Conservation (phyloP, 148 eudicot species). For the Amaranthus hypochondriacus region DNA sequence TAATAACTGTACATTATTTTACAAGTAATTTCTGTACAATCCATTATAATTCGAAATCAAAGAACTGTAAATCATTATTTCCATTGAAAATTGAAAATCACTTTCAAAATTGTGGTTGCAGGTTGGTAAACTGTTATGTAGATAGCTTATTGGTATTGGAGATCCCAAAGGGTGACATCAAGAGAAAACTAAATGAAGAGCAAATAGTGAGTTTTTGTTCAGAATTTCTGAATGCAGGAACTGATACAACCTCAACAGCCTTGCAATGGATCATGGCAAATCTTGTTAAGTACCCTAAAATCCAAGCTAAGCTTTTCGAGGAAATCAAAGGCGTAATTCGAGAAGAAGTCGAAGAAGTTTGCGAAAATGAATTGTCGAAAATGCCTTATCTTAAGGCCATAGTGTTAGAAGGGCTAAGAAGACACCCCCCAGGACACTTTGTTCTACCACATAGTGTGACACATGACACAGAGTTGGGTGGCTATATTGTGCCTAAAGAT, state of each 20-base stretch:
- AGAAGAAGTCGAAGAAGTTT: constrained; percentile 6
- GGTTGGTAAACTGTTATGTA: constrained; percentile 39
- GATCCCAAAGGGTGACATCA: constrained; percentile 37
- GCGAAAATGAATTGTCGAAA: constrained; percentile 45
- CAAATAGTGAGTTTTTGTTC: constrained; percentile 21
- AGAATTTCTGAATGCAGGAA: constrained; percentile 60
- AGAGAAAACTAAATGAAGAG: constrained; percentile 30
- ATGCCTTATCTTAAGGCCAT: constrained; percentile 60
- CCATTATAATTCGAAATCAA: too few relatives aligned
- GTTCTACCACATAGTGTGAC: constrained; percentile 50
- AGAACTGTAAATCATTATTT: too few relatives aligned
- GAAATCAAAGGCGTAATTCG: constrained; percentile 42
- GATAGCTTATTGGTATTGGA: constrained; percentile 51
- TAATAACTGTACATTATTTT: too few relatives aligned
- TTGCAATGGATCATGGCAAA: constrained; percentile 76
- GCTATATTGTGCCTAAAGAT: constrained; percentile 45
- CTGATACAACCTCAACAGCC: constrained; percentile 59
- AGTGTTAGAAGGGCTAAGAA: constrained; percentile 53
- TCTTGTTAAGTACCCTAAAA: constrained; percentile 44
- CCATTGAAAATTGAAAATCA: too few relatives aligned
- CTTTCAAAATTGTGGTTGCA: not conserved
- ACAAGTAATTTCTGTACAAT: too few relatives aligned
- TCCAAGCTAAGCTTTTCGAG: constrained; percentile 45
- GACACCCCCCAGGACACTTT: constrained; percentile 67
- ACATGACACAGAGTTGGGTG: constrained; percentile 44